Evolutionary conservation across 495 filamentous ascomycete species (phyloP), one percentile per base, ranked within the genome.

Genomic region (Penicillium paxilli): DNA sequence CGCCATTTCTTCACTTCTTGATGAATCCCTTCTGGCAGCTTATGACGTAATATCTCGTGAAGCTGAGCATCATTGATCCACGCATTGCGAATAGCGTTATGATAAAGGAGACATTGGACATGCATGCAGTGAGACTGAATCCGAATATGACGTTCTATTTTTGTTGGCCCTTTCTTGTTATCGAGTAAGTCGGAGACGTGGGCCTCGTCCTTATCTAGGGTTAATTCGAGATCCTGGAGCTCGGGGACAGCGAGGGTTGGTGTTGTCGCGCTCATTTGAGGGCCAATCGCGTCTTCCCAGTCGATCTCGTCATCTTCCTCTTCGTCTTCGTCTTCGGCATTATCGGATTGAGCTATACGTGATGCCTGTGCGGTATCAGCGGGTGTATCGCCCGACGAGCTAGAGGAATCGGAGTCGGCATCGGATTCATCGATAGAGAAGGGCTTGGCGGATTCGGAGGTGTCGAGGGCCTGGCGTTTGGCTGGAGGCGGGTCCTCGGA

Each of bases 31-130:
- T 83, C 78, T 0, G 87, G 83, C 21, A 98, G 50, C 49, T 90
- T 86, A 10, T 82, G 81, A 1, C 92, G 70, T 47, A 98, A 70
- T 44, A 88, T 88, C 16, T 84, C 83, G 60, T 97, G 92, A 7
- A 92, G 74, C 48, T 90, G 82, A 20, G 80, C 60, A 62, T 98
- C 91, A 56, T 89, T 92, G 21, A 86, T 65, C 93, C 94, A 98
- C 7, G 82, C 63, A 68, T 97, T 98, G 21, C 94, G 86, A 17
- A 96, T 64, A 0, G 87, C 80, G 67, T 97, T 97, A 61, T 97
- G 92, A 70, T 85, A 94, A 40, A 98, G 81, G 41, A 98, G 71
- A 52, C 86, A 82, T 64, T 93, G 89, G 4, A 98, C 93, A 71
- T 98, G 94, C 62, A 94, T 79, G 58, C 88, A 87, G 65, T 98